These are phyloP conservation scores for Saccharum spontaneum DNA, from an alignment of 176 grass and related monocot species.

Conservation along the genomic window DNA sequence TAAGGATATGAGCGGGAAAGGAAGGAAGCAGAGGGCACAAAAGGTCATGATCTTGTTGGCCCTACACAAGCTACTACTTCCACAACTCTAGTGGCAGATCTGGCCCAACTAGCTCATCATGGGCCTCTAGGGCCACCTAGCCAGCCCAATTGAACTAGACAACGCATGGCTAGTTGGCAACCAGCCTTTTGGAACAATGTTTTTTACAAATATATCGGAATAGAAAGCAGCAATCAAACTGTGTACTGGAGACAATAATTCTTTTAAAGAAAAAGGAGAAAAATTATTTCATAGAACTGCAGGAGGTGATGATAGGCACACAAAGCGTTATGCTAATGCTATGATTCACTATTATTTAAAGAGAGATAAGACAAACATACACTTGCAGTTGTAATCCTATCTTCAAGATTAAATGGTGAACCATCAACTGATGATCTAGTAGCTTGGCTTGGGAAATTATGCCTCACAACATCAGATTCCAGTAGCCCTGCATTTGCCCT, in stretches of 20 bases:
- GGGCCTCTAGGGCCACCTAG: not conserved
- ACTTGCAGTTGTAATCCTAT: constrained; percentile 50
- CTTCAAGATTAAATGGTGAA: constrained; percentile 42
- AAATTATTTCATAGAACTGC: constrained; percentile 8
- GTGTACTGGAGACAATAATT: not conserved
- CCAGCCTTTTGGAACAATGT: not conserved
- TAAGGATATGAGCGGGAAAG: not conserved
- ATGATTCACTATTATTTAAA: constrained; percentile 27
- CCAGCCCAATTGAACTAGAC: not conserved
- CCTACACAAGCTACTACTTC: not conserved
- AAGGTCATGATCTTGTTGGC: not conserved
- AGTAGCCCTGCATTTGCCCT: constrained; percentile 43
- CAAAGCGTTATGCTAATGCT: constrained; percentile 10
- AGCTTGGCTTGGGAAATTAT: constrained; percentile 58
- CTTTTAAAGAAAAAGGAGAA: not conserved
- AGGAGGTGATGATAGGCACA: not conserved
- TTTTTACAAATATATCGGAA: constrained; percentile 11
- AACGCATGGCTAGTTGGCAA: not conserved
- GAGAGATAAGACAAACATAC: constrained; percentile 56
- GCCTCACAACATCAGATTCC: constrained; percentile 59
- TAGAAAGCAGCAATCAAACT: constrained; percentile 4
- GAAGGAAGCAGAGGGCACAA: not conserved
- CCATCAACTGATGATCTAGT: constrained; percentile 49
- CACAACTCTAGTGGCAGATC: not conserved
- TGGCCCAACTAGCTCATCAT: not conserved